A percentile compares a stretch with the other conserved stretches of the same genome.
phyloP scores from a whole-genome alignment of 2,329 filamentous ascomycete species.

The Trichoderma citrinoviride region DNA sequence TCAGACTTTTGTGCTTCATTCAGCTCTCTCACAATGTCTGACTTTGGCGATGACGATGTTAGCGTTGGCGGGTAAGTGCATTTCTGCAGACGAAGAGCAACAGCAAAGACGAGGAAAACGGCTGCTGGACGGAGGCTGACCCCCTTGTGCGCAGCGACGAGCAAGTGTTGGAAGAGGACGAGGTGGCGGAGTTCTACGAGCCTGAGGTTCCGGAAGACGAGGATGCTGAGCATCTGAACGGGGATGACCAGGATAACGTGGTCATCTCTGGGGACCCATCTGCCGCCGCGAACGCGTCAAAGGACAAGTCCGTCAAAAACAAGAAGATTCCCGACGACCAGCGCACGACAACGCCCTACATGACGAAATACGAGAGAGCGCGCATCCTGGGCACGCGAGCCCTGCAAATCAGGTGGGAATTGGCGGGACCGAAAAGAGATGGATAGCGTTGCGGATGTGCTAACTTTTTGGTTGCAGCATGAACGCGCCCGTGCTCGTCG shows the following conservation, averaged over 20 bases:
- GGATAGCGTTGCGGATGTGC: slow-evolving; percentile 19
- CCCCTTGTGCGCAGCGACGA: slow-evolving; percentile 53
- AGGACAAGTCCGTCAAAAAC: slow-evolving; percentile 62
- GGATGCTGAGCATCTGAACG: slow-evolving; percentile 51
- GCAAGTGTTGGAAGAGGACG: slow-evolving; percentile 70
- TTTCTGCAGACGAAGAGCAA: slow-evolving; percentile 19
- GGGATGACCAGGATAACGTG: slow-evolving; percentile 58
- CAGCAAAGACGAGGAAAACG: slow-evolving; percentile 13
- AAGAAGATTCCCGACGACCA: slow-evolving; percentile 90
- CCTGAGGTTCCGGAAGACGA: slow-evolving; percentile 54
- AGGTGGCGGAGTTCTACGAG: slow-evolving; percentile 57
- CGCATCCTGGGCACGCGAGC: slow-evolving; percentile 90
- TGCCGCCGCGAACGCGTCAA: slow-evolving; percentile 54
- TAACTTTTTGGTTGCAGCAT: slow-evolving; percentile 58
- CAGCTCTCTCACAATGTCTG: slow-evolving; percentile 57
- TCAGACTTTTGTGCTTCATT: not conserved
- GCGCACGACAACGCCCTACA: slow-evolving; percentile 91
- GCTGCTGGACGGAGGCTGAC: not conserved
- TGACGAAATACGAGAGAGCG: slow-evolving; percentile 98
- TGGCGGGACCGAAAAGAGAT: not conserved
- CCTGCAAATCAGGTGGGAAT: slow-evolving; percentile 84
- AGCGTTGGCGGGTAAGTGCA: slow-evolving; percentile 54
- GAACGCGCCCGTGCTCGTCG: slow-evolving; percentile 95
- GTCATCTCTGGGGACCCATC: slow-evolving; percentile 61
- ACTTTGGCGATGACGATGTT: slow-evolving; percentile 66